These are phyloP conservation scores for Mitragyna speciosa DNA, from an alignment of 257 asterid species.

Conservation along the genomic window DNA sequence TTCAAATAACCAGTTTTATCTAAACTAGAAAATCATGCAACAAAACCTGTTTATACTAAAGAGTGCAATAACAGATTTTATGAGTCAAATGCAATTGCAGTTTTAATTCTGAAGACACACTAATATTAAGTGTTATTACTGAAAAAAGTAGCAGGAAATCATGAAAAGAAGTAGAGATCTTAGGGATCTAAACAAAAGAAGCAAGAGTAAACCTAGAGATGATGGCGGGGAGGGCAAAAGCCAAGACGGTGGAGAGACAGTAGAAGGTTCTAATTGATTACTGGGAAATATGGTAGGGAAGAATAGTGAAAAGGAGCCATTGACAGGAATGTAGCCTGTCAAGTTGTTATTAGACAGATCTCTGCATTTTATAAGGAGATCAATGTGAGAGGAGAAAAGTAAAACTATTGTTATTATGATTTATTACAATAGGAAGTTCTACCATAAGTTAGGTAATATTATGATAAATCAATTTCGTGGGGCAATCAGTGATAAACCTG, in stretches of 20 bases:
- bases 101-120: no score
- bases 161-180: background rate
- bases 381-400: conserved; percentile 15
- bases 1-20: no score
- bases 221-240: conserved; percentile 49
- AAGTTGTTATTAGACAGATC: conserved; percentile 83
- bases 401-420: background rate
- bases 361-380: conserved; percentile 48
- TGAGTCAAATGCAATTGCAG: no score
- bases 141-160: background rate
- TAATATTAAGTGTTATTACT: no score
- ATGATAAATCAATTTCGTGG: conserved; percentile 18
- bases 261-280: conserved; percentile 52
- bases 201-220: conserved; percentile 42
- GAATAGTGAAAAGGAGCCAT: conserved; percentile 77
- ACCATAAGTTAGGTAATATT: background rate
- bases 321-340: conserved; percentile 63
- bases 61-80: no score
- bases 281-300: conserved; percentile 57
- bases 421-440: background rate
- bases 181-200: background rate
- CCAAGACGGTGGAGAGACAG: conserved; percentile 76
- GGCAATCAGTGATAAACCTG: conserved; percentile 16
- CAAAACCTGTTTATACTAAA: no score
- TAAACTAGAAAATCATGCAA: no score